Evolutionary conservation across 345 rosid species (phyloP), one percentile per base, ranked within the genome.

Genomic region (Carallia brachiata): DNA sequence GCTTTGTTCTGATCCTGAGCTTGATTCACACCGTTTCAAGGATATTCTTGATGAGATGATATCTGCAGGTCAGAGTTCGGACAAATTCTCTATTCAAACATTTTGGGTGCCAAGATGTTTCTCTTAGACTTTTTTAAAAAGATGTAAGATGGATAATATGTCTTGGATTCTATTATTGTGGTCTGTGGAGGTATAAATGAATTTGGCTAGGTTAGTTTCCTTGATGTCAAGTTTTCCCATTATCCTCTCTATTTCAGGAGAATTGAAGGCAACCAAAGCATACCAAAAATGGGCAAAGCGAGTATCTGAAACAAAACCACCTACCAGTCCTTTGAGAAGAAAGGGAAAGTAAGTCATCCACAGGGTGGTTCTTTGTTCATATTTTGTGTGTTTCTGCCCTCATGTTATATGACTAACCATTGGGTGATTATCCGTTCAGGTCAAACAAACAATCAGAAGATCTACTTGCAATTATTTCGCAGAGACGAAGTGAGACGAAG

Each of bases 21-120:
- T 92, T 66, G 98, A 96, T 76, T 96, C 97, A 32, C 96, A 88
- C 77, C 93, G 93, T 56, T 90, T 88, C 80, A 90, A 78, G 87
- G 89, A 83, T 78, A 83, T 90, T 57, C 80, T 96, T 4, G 93
- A 86, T 56, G 92, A 84, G 72, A 87, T 91, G 59, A 82, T 92
- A 53, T 82, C 87, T 76, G 82, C 88, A 1, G 98, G 98, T 88
- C 70, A 53, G 74, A 52, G 15, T 36, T 78, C 50, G 4, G 36
- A 12, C 48, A 36, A 40, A 18, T 34, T 44, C 0, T 50, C 1
- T 15, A n/a, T 32, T 54, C 23, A 9, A 12, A 23, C 59, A 55
- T n/a, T 23, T 23, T 23, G 59, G 31, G 27, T 23, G 32, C 27
- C 59, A 55, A 55, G 18, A 55, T 23, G 13, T 55, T 55, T 28